Percentiles rank a stretch among this genome's conserved stretches.
These are phyloP conservation scores for Sporothrix euskadiensis DNA, from an alignment of 2,329 filamentous ascomycete species.

Conservation along the genomic window DNA sequence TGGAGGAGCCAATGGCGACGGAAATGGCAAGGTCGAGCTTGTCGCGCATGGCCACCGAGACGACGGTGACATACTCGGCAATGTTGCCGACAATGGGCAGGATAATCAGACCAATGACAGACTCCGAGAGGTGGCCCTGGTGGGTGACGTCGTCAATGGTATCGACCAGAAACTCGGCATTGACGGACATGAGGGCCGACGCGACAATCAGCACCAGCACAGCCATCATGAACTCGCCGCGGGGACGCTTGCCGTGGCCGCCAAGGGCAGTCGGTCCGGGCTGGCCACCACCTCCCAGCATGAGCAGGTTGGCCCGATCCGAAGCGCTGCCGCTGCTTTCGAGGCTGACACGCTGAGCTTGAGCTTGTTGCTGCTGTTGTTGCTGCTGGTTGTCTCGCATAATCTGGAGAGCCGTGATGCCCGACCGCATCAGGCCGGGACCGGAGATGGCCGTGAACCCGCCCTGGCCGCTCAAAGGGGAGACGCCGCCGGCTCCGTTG, in stretches of 20 bases:
- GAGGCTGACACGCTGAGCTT: slow-evolving; percentile 12
- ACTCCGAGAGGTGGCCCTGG: slow-evolving; percentile 62
- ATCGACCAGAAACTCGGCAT: slow-evolving; percentile 74
- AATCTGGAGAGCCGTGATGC: slow-evolving; percentile 27
- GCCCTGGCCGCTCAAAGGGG: not conserved
- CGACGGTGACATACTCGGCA: slow-evolving; percentile 77
- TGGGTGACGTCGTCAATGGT: slow-evolving; percentile 68
- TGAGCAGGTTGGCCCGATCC: not conserved
- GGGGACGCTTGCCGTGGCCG: slow-evolving; percentile 40
- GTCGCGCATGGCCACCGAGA: slow-evolving; percentile 75
- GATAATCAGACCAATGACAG: slow-evolving; percentile 77
- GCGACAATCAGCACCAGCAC: slow-evolving; percentile 62
- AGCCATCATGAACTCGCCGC: slow-evolving; percentile 37
- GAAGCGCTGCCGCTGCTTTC: not conserved
- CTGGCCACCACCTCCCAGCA: not conserved
- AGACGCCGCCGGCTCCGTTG: not conserved
- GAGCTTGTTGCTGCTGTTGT: not conserved
- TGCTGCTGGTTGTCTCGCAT: slow-evolving; percentile 27
- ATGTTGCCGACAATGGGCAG: slow-evolving; percentile 79
- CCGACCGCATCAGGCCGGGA: slow-evolving; percentile 27
- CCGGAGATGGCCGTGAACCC: slow-evolving; percentile 6
- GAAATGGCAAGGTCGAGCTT: slow-evolving; percentile 76
- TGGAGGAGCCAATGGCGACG: slow-evolving; percentile 77
- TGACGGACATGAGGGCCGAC: slow-evolving; percentile 73
- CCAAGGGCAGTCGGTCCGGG: not conserved